Percentiles rank a stretch among this genome's conserved stretches.
Conservation (phyloP, 2,329 filamentous ascomycete genomes). For the Colletotrichum chlorophyti region DNA sequence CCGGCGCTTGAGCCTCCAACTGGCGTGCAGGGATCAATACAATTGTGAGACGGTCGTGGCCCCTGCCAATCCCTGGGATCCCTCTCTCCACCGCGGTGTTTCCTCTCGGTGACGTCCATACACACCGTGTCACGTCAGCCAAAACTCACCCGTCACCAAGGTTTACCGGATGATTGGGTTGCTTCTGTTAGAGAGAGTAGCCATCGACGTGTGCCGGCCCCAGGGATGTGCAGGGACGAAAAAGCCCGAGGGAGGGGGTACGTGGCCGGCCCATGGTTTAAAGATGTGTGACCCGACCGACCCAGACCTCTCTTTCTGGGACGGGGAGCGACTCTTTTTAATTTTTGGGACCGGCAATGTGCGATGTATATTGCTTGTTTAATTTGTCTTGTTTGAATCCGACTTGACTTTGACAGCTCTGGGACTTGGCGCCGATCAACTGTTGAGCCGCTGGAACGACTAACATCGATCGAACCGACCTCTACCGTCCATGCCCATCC, state of each 20-base stretch:
- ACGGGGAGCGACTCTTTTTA: background rate
- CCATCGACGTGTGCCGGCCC: background rate
- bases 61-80: conserved; percentile 16
- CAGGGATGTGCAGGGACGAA: background rate
- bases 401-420: conserved; percentile 17
- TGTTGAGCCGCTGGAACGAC: conserved; percentile 27
- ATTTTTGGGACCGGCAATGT: conserved; percentile 18
- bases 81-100: background rate
- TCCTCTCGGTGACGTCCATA: background rate
- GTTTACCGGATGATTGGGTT: conserved; percentile 5
- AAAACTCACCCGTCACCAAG: conserved; percentile 3
- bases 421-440: conserved; percentile 10
- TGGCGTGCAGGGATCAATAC: conserved; percentile 27
- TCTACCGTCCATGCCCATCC: no score
- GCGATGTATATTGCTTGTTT: conserved; percentile 16
- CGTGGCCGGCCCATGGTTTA: conserved; percentile 12
- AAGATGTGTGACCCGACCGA: no score
- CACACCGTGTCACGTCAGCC: conserved; percentile 19
- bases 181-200: background rate
- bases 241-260: background rate
- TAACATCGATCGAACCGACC: conserved; percentile 16
- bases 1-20: conserved; percentile 26
- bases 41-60: conserved; percentile 22
- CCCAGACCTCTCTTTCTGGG: background rate
- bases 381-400: conserved; percentile 27